Conservation (phyloP, 345 rosid genomes). For the Isatis tinctoria region DNA sequence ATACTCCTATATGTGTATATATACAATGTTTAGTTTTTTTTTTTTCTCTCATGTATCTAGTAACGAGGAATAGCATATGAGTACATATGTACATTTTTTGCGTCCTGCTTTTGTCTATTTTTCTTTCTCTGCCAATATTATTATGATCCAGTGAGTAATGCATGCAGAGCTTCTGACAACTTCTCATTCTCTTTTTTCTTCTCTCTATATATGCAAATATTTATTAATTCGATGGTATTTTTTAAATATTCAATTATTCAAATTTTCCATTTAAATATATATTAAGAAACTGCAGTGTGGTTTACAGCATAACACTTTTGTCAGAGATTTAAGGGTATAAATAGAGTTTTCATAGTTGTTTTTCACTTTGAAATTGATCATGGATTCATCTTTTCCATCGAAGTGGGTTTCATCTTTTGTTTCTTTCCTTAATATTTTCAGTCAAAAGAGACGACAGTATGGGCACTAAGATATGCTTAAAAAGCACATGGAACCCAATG, state of each 20-base stretch:
- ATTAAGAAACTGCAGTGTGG: slow-evolving; percentile 18
- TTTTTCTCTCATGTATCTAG: neutral
- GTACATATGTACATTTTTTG: slow-evolving; percentile 22
- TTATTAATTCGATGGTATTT: neutral
- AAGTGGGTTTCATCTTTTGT: slow-evolving; percentile 21
- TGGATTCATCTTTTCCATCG: slow-evolving; percentile 16
- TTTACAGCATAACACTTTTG: slow-evolving; percentile 20
- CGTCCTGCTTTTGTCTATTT: slow-evolving; percentile 21
- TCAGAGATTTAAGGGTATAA: slow-evolving; percentile 21
- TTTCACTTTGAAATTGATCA: slow-evolving; percentile 9
- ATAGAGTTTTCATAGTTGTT: slow-evolving; percentile 11
- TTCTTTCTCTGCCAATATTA: slow-evolving; percentile 19
- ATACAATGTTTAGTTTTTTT: neutral
- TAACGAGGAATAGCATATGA: slow-evolving; percentile 22
- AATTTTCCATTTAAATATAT: neutral
- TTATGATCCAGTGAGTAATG: slow-evolving; percentile 38
- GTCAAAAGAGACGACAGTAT: slow-evolving; percentile 56
- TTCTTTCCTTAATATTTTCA: slow-evolving; percentile 14
- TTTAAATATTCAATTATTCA: neutral
- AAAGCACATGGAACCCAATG: slow-evolving; percentile 67
- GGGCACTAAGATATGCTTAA: slow-evolving; percentile 41
- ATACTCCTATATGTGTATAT: too few relatives aligned
- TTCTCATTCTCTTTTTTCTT: slow-evolving; percentile 11
- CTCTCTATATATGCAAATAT: neutral
- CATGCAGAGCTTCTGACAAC: slow-evolving; percentile 36